These are phyloP conservation scores for Bipolaris cookei DNA, from an alignment of 2,329 filamentous ascomycete species.

Conservation along the genomic window DNA sequence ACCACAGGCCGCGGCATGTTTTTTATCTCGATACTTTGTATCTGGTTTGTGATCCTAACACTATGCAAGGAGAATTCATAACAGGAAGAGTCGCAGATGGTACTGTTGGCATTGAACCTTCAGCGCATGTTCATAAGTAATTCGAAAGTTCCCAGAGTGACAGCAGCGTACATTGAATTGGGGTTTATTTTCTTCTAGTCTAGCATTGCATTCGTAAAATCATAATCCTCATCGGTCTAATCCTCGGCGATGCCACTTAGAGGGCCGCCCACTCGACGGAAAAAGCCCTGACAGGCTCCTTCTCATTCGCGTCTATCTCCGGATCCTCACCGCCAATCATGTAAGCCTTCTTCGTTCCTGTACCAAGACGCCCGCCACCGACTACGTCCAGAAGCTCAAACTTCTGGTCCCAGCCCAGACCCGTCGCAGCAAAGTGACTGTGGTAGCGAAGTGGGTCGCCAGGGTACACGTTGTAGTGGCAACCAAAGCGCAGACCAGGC, in stretches of 20 bases:
- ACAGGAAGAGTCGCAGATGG: no score
- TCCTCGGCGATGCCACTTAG: conserved; percentile 52
- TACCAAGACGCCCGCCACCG: conserved; percentile 84
- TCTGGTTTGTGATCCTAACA: no score
- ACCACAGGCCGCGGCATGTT: background rate
- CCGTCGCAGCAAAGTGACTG: conserved; percentile 89
- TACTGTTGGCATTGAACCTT: background rate
- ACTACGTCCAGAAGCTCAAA: conserved; percentile 85
- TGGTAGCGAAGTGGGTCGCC: conserved; percentile 95
- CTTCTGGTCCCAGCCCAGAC: conserved; percentile 84
- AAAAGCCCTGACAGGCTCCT: conserved; percentile 69
- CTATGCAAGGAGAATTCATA: background rate
- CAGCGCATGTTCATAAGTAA: no score
- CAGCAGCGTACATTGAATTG: background rate
- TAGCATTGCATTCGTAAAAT: conserved; percentile 14
- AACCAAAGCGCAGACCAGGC: conserved; percentile 91
- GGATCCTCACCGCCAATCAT: conserved; percentile 73
- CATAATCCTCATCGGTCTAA: conserved; percentile 4
- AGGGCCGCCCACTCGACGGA: conserved; percentile 95
- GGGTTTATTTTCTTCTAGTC: conserved; percentile 5
- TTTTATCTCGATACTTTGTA: background rate
- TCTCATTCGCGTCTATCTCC: conserved; percentile 33
- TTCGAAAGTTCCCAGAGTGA: background rate
- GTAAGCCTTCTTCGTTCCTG: conserved; percentile 95
- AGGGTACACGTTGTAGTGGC: conserved; percentile 92